Base-by-base conservation (phyloP, 1,284 basidiomycete genomes). In the Athelia sp. region DNA sequence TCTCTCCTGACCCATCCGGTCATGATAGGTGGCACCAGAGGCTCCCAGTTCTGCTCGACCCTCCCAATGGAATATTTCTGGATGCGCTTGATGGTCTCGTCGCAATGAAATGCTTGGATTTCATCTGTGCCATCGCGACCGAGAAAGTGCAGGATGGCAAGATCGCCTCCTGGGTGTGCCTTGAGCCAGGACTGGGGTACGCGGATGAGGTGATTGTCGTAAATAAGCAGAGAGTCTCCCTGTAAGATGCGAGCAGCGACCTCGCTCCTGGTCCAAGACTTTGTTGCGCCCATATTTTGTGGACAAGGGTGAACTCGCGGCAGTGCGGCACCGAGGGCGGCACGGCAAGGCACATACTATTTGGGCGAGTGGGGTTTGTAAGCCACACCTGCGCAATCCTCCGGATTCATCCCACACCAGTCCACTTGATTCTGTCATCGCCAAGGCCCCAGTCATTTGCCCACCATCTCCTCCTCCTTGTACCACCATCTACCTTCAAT, bases 101-200 rank as follows among this genome's bases (percentile, higher is more conserved):
- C 78, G 1, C 77, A 75, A 65, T 99, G 96, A 70, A 93, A 98
- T 11, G 93, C 96, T 55, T 93, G 82, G 43, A 98, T 90, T 67
- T 99, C 96, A 71, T 97, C 91, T 2, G 87, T 83, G 0, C 94
- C 96, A 64, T 99, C 95, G 46, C 96, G 81, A 2, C 97, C 97
- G 26, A 98, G 86, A 62, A 96, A 98, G 71, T 99, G 97, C 23
- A 97, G 82, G 53, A 99, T 84, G 17, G 94, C 81, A 45, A 98
- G 84, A 13, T 82, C 71, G 48, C 96, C 95, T 40, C 96, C 97
- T 0, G 96, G 96, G 64, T 99, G 97, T 2, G 77, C 73, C 3
- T 78, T 67, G 18, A 96, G 82, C 97, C 96, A 98, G 15, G 77
- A 71, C 13, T 78, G 75, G 19, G 92, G 82, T n/a, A 97, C 82